These are phyloP conservation scores for Cladosporium cucumerinum DNA, from an alignment of 2,329 filamentous ascomycete genomes.

Conservation along the genomic window DNA sequence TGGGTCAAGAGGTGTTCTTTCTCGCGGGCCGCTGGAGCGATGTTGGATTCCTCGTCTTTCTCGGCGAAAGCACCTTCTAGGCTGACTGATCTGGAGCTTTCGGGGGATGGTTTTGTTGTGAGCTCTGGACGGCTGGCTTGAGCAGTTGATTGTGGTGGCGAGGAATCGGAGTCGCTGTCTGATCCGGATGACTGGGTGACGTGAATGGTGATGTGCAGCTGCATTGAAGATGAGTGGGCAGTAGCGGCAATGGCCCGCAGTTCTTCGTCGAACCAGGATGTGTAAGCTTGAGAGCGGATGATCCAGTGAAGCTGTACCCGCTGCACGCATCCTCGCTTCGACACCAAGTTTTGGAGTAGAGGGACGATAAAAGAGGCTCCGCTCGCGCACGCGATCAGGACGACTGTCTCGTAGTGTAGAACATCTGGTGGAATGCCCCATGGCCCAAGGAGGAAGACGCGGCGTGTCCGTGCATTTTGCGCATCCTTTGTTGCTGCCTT, in stretches of 20 bases:
- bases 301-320: conserved; percentile 31
- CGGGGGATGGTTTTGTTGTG: neutral
- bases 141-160: neutral
- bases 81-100: neutral
- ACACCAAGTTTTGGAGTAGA: conserved; percentile 54
- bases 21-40: neutral
- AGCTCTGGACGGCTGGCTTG: neutral
- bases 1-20: conserved; percentile 22
- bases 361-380: conserved; percentile 59
- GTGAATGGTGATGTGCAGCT: conserved; percentile 53
- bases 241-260: conserved; percentile 39
- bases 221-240: conserved; percentile 48
- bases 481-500: conserved; percentile 23
- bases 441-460: conserved; percentile 30
- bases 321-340: conserved; percentile 30
- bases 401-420: conserved; percentile 58
- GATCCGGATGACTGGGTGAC: conserved; percentile 40
- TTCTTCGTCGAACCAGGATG: conserved; percentile 23
- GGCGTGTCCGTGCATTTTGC: conserved; percentile 16
- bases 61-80: conserved; percentile 15
- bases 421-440: conserved; percentile 38
- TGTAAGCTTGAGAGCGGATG: conserved; percentile 26
- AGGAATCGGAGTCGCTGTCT: conserved; percentile 1
- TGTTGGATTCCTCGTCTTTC: conserved; percentile 25
- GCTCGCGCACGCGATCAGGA: conserved; percentile 58